Evolutionary conservation across 345 rosid genomes (phyloP).

Genomic region (Acer saccharum): DNA sequence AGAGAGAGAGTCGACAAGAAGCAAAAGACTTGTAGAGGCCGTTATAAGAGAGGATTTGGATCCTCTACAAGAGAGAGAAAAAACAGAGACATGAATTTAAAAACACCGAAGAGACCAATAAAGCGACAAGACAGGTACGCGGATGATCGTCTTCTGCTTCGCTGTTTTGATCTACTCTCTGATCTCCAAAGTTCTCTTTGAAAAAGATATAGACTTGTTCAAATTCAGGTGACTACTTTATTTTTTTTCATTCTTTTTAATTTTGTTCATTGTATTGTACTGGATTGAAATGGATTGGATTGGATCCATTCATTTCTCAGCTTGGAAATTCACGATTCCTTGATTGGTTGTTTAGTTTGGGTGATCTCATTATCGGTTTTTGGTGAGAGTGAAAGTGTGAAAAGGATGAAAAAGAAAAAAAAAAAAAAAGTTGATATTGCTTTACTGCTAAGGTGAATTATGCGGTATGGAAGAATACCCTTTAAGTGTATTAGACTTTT

Average conservation of each 20-base stretch:
- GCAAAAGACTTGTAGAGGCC: conserved; percentile 3
- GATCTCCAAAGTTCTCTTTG: conserved; percentile 13
- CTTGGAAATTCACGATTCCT: not conserved
- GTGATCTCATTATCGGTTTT: conserved; percentile 13
- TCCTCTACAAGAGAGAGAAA: not conserved
- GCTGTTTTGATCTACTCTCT: conserved; percentile 22
- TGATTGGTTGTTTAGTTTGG: not conserved
- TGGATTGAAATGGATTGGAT: not conserved
- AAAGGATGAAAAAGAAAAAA: not conserved
- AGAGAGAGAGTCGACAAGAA: not conserved
- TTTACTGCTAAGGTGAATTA: conserved; percentile 30
- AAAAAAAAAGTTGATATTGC: conserved; percentile 18
- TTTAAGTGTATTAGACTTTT: not conserved
- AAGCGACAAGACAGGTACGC: conserved; percentile 18
- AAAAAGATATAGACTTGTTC: not conserved
- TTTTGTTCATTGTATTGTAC: not conserved
- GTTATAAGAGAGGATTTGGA: conserved; percentile 14
- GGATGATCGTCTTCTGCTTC: conserved; percentile 18
- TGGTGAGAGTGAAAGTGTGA: conserved; percentile 11
- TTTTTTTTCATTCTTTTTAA: too few species aligned
- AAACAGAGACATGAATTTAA: not conserved
- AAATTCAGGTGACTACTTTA: conserved; percentile 1
- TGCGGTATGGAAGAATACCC: conserved; percentile 2
- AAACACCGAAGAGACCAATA: conserved; percentile 13
- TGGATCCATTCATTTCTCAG: not conserved